Percentiles rank a stretch among this genome's conserved stretches.
phyloP scores from a whole-genome alignment of 306 rosid species.

The Castanospermum australe region DNA sequence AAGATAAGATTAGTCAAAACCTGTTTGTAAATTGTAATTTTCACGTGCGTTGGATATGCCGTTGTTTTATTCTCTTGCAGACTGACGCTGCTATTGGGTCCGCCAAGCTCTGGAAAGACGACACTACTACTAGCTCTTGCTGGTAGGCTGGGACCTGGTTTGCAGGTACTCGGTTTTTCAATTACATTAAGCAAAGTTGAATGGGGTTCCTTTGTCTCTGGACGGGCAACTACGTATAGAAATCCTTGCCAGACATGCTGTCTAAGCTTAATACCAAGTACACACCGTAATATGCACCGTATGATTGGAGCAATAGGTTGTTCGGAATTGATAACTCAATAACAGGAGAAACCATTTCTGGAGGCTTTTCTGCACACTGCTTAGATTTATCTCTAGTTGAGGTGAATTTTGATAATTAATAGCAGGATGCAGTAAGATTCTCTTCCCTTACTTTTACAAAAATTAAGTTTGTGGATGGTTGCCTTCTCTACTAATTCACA shows the following conservation, averaged over 20 bases:
- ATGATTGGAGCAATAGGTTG: neutral
- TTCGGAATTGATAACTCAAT: neutral
- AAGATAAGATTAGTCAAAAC: neutral
- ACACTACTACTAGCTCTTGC: constrained; percentile 91
- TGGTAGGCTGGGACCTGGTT: constrained; percentile 81
- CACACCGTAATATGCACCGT: neutral
- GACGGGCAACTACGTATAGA: neutral
- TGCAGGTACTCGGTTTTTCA: constrained; percentile 63
- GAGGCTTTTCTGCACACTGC: neutral
- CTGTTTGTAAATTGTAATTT: neutral
- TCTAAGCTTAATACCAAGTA: neutral
- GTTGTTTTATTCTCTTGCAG: constrained; percentile 41
- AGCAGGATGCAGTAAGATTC: neutral
- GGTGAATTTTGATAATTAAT: neutral
- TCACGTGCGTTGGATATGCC: neutral
- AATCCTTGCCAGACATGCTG: neutral
- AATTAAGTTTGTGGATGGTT: neutral
- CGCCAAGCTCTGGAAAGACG: constrained; percentile 98
- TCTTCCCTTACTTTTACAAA: neutral
- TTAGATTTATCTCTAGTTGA: constrained; percentile 7
- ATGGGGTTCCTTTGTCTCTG: neutral
- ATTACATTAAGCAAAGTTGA: neutral
- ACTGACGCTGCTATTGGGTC: constrained; percentile 86
- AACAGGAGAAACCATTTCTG: neutral
- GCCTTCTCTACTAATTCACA: neutral